Base-by-base conservation (phyloP, 2,329 filamentous ascomycete genomes). In the Stemphylium beticola region DNA sequence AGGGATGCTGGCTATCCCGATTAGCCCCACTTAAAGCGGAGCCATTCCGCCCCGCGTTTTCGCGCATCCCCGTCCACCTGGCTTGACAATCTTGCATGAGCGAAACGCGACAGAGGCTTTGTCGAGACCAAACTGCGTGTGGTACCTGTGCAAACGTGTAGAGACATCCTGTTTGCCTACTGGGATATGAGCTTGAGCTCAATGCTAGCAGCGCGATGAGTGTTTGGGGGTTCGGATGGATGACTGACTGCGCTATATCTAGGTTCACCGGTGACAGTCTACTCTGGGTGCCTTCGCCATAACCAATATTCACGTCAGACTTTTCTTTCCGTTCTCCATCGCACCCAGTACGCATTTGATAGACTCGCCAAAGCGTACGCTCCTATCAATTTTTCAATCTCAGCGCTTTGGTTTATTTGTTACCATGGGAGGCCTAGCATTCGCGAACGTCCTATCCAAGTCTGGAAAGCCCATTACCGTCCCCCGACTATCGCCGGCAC, bases 351-450 rank as follows among this genome's bases (percentile, higher is more conserved):
- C 26, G 26, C 26, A 29, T 3, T 29, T 9, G 2, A 29, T 29
- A 29, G 26, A 11, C 26, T 29, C 26, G 26, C 26, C 26, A 29
- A 29, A 2, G 26, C 26, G 7, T 29, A 11, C 26, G 26, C 26
- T 29, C 26, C 7, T 7, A 10, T 10, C 9, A 2, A 29, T 8
- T 17, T 4, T 4, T 26, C 32, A 18, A 17, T 26, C 31, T 11
- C 40, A n/a, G 29, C 33, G 3, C 33, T n/a, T 18, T 18, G 15
- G 37, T 29, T n/a, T 31, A 1, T n/a, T 24, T 14, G 29, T 43
- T 66, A 17, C 5, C 47, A 92, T 92, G 89, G 89, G 89, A 17
- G 90, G 90, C 15, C 77, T 76, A 57, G 55, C 71, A 71, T 18
- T 74, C 29, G 58, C 62, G 1, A 34, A 60, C 26, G 31, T 59